Percentiles rank a stretch among this genome's conserved stretches.
phyloP scores from a whole-genome alignment of 495 filamentous ascomycete species.

The Penicillium cosmopolitanum region DNA sequence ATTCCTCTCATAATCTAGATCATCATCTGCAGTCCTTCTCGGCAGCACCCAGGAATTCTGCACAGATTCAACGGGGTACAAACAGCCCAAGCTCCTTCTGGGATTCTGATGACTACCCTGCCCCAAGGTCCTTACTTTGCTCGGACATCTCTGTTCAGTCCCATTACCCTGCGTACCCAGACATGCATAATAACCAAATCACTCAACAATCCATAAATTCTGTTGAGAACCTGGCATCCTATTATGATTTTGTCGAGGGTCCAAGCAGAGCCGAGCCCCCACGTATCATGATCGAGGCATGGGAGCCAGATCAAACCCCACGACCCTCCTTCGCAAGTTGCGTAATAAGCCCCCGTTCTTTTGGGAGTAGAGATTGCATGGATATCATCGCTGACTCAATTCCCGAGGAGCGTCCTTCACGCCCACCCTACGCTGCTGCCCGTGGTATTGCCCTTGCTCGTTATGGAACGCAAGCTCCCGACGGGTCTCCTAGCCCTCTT shows the following conservation, averaged over 20 bases:
- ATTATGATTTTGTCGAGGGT: neutral
- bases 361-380: neutral
- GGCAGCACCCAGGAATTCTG: neutral
- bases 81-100: neutral
- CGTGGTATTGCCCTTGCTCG: neutral
- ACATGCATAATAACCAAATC: neutral
- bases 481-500: neutral
- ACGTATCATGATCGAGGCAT: neutral
- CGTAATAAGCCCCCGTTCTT: neutral
- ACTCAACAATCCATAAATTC: neutral
- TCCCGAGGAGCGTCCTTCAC: neutral
- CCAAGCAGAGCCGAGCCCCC: neutral
- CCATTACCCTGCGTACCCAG: neutral
- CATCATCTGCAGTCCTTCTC: neutral
- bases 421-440: neutral
- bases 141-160: neutral
- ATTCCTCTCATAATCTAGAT: neutral
- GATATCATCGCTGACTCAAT: neutral
- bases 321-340: neutral
- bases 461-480: neutral
- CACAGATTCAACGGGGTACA: neutral
- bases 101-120: neutral
- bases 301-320: constrained; percentile 3
- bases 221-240: neutral
- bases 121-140: no score